These are phyloP conservation scores for Leishmania gerbilli DNA, from an alignment of 208 protist genomes.

Conservation along the genomic window DNA sequence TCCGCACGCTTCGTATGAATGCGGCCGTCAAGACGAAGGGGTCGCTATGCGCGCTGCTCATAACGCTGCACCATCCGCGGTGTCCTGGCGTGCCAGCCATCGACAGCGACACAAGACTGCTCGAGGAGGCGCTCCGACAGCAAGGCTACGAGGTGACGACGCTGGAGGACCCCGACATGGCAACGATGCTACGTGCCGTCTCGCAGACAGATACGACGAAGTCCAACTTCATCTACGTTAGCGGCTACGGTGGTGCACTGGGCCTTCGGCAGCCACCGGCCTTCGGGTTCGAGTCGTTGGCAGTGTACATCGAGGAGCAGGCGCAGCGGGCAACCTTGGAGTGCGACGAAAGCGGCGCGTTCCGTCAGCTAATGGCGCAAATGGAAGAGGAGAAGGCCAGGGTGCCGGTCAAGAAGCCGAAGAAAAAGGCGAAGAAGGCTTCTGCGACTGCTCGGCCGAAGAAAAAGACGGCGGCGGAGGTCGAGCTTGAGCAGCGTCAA, in stretches of 20 bases:
- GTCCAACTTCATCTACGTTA: constrained; percentile 85
- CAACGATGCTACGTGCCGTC: constrained; percentile 59
- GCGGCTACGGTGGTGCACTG: constrained; percentile 81
- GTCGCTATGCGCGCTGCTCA: constrained; percentile 69
- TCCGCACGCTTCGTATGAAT: constrained; percentile 66
- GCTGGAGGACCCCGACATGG: constrained; percentile 50
- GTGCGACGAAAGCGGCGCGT: constrained; percentile 37
- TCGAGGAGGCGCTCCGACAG: constrained; percentile 58
- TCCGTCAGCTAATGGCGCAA: constrained; percentile 34
- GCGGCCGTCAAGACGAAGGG: constrained; percentile 66
- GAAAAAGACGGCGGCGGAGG: constrained; percentile 56
- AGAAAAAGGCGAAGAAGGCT: constrained; percentile 54
- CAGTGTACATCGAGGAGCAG: constrained; percentile 68
- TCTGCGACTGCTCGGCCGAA: constrained; percentile 29
- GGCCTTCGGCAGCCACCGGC: constrained; percentile 70
- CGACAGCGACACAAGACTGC: constrained; percentile 23
- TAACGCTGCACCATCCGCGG: constrained; percentile 61
- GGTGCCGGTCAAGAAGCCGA: constrained; percentile 51
- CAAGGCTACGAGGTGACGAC: constrained; percentile 81
- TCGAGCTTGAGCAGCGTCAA: constrained; percentile 59
- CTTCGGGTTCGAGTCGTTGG: constrained; percentile 58
- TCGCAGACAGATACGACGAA: constrained; percentile 56
- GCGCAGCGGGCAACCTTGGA: constrained; percentile 48
- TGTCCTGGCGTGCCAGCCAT: constrained; percentile 57
- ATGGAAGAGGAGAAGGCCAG: constrained; percentile 36